These are phyloP conservation scores for Ramularia collo-cygni DNA, from an alignment of 2,329 filamentous ascomycete genomes.

Conservation along the genomic window DNA sequence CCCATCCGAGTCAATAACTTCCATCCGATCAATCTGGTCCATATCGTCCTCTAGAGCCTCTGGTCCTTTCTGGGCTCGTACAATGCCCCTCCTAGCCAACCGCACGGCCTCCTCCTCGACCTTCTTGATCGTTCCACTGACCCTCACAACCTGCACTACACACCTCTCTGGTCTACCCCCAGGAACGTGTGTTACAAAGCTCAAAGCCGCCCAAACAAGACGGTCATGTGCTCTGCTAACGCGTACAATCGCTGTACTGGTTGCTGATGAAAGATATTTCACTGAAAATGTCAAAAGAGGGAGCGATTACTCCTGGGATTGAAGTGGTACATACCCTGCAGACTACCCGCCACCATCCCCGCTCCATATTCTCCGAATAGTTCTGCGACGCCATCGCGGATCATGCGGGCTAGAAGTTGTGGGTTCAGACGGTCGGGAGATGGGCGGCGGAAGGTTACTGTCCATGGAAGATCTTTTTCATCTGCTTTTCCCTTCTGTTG, in stretches of 20 bases:
- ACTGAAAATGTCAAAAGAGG: slow-evolving; percentile 45
- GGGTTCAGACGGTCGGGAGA: slow-evolving; percentile 65
- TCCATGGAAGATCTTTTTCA: slow-evolving; percentile 42
- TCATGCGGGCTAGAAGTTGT: slow-evolving; percentile 57
- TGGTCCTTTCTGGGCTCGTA: slow-evolving; percentile 52
- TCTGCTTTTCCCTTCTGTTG: slow-evolving; percentile 6
- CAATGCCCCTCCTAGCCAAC: slow-evolving; percentile 64
- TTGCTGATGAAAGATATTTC: slow-evolving; percentile 88
- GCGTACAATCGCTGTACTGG: slow-evolving; percentile 85
- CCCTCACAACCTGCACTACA: slow-evolving; percentile 75
- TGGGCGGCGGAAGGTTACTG: slow-evolving; percentile 71
- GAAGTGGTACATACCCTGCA: slow-evolving; percentile 52
- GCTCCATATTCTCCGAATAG: slow-evolving; percentile 87
- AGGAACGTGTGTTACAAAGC: slow-evolving; percentile 67
- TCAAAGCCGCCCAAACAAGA: slow-evolving; percentile 83
- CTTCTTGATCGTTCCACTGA: slow-evolving; percentile 90
- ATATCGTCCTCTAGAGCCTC: slow-evolving; percentile 1
- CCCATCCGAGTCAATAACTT: too few relatives aligned
- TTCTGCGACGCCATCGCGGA: slow-evolving; percentile 62
- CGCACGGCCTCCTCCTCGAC: slow-evolving; percentile 83
- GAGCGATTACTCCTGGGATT: background rate
- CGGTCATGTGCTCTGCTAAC: slow-evolving; percentile 77
- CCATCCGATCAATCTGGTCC: too few relatives aligned
- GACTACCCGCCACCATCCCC: slow-evolving; percentile 61
- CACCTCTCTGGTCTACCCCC: slow-evolving; percentile 56